Conservation (phyloP, 2,329 filamentous ascomycete genomes). For the Coccinonectria pachysandricola region DNA sequence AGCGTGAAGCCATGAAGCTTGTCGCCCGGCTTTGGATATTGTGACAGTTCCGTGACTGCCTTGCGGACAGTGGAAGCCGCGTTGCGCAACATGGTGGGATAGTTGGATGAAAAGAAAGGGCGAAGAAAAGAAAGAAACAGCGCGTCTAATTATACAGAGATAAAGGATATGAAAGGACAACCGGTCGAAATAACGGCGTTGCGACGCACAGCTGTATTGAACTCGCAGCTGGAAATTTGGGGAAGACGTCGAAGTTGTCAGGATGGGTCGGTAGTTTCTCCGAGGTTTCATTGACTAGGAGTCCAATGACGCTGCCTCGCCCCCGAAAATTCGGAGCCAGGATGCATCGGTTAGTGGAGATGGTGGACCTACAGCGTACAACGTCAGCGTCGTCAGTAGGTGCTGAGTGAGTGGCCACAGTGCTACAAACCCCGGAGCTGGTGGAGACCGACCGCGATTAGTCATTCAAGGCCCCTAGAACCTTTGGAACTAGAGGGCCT, state of each 20-base stretch:
- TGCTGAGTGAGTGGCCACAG: slow-evolving; percentile 3
- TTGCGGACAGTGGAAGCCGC: slow-evolving; percentile 41
- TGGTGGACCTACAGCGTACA: slow-evolving; percentile 3
- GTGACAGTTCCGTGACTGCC: slow-evolving; percentile 66
- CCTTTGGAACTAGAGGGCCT: too few species aligned
- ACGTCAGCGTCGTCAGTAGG: slow-evolving; percentile 3
- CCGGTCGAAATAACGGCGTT: slow-evolving; percentile 3
- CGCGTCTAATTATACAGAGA: slow-evolving; percentile 12
- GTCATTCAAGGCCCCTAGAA: slow-evolving; percentile 4
- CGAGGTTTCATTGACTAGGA: too few species aligned
- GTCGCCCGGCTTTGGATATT: slow-evolving; percentile 69
- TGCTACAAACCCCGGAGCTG: too few species aligned
- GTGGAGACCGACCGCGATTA: slow-evolving; percentile 4
- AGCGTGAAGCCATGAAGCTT: slow-evolving; percentile 91
- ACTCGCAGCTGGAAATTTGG: too few species aligned
- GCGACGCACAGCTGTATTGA: slow-evolving; percentile 6
- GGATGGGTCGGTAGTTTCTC: too few species aligned
- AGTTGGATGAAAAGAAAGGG: slow-evolving; percentile 1
- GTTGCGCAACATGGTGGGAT: slow-evolving; percentile 39
- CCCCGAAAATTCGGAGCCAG: slow-evolving; percentile 10
- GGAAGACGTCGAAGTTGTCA: too few species aligned
- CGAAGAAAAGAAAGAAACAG: slow-evolving; percentile 1
- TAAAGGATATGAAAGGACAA: slow-evolving; percentile 8
- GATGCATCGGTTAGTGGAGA: slow-evolving; percentile 2
- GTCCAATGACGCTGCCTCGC: slow-evolving; percentile 14